Evolutionary conservation across 768 basidiomycete species (phyloP).

Genomic region (Amyloporia xantha): DNA sequence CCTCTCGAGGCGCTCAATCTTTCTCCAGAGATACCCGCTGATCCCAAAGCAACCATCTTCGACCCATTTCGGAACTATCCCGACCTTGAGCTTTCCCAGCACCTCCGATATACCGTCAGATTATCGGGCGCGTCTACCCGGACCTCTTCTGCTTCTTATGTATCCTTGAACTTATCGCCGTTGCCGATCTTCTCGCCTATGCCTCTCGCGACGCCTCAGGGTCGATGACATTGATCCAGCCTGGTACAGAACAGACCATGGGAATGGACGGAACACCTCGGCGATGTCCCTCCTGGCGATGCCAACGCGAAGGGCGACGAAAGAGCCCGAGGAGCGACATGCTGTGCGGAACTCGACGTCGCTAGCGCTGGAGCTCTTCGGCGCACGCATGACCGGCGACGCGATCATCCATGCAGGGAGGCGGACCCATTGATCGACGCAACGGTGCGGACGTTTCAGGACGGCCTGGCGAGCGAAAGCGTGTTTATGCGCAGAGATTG

Average conservation of each 20-base stretch:
- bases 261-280: slow-evolving; percentile 82
- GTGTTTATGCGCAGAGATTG: slow-evolving; percentile 71
- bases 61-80: slow-evolving; percentile 69
- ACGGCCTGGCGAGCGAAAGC: slow-evolving; percentile 54
- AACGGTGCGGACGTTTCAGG: slow-evolving; percentile 56
- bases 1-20: background rate
- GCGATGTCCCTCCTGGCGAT: slow-evolving; percentile 37
- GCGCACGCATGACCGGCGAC: slow-evolving; percentile 59
- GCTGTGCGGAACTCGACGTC: slow-evolving; percentile 61
- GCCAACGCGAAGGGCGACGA: slow-evolving; percentile 39
- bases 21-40: slow-evolving; percentile 51
- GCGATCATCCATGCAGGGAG: slow-evolving; percentile 28
- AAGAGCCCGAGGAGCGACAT: slow-evolving; percentile 32
- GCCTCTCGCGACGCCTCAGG: slow-evolving; percentile 52
- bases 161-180: slow-evolving; percentile 43
- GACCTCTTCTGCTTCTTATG: slow-evolving; percentile 50
- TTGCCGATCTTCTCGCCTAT: slow-evolving; percentile 52
- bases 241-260: slow-evolving; percentile 72
- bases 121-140: slow-evolving; percentile 50
- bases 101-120: slow-evolving; percentile 52
- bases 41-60: slow-evolving; percentile 43
- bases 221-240: slow-evolving; percentile 37
- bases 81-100: slow-evolving; percentile 36
- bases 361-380: slow-evolving; percentile 67
- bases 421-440: slow-evolving; percentile 33